phyloP scores from a whole-genome alignment of 768 basidiomycete species.

The Lentinula boryana region DNA sequence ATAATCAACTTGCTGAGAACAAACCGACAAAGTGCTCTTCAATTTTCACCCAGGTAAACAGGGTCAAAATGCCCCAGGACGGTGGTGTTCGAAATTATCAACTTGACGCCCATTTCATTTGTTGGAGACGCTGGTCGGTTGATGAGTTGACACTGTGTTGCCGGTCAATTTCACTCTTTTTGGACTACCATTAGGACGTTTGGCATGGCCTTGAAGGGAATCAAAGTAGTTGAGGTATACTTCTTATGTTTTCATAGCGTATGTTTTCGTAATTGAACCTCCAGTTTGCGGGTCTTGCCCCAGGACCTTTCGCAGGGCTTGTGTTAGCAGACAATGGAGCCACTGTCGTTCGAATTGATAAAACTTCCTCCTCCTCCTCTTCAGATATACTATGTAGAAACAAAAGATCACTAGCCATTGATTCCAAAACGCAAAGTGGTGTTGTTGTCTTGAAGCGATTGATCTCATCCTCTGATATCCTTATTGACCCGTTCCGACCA shows the following conservation, averaged over 20 bases:
- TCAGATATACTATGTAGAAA: slow-evolving; percentile 58
- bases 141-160: too few species aligned
- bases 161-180: not conserved
- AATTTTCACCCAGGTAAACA: not conserved
- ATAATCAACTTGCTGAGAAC: not conserved
- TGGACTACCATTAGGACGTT: too few species aligned
- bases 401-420: slow-evolving; percentile 68
- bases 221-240: slow-evolving; percentile 32
- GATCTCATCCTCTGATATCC: slow-evolving; percentile 60
- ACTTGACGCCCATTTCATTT: not conserved
- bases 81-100: not conserved
- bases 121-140: not conserved
- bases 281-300: slow-evolving; percentile 79
- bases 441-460: slow-evolving; percentile 50
- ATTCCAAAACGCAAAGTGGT: slow-evolving; percentile 59
- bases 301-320: slow-evolving; percentile 75
- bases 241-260: not conserved
- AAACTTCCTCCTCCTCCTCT: slow-evolving; percentile 33
- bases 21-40: not conserved
- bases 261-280: not conserved
- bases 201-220: slow-evolving; percentile 30
- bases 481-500: slow-evolving; percentile 82
- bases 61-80: not conserved
- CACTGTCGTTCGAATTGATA: slow-evolving; percentile 69
- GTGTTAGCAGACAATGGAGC: slow-evolving; percentile 79